Evolutionary conservation across 441 rosid genomes (phyloP).

Genomic region (Jatropha multifida): DNA sequence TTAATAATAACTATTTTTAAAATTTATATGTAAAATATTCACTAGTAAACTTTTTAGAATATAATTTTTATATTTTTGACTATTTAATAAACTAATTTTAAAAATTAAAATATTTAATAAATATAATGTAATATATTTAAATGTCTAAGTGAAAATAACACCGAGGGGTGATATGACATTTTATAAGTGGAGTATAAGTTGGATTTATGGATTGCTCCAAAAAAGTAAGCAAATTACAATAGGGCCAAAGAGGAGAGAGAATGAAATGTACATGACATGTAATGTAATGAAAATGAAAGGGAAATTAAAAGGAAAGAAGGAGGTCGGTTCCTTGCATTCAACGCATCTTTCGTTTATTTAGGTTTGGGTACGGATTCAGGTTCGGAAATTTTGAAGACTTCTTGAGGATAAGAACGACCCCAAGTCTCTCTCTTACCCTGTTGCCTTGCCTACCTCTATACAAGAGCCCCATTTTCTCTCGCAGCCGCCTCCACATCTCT

Average conservation of each 20-base stretch:
- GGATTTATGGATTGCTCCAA: too few relatives aligned
- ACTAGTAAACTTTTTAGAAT: too few relatives aligned
- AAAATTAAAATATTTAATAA: too few relatives aligned
- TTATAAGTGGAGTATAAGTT: too few relatives aligned
- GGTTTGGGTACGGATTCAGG: constrained; percentile 45
- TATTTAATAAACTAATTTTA: too few relatives aligned
- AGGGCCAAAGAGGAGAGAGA: constrained; percentile 19
- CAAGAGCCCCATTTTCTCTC: background rate
- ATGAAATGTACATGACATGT: background rate
- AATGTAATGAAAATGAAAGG: constrained; percentile 35
- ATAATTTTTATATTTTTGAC: too few relatives aligned
- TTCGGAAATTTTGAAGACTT: constrained; percentile 45
- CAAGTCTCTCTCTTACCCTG: background rate
- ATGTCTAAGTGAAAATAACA: too few relatives aligned
- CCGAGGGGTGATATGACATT: too few relatives aligned
- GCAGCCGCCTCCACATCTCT: constrained; percentile 5
- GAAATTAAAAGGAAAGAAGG: constrained; percentile 42
- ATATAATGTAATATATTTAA: too few relatives aligned
- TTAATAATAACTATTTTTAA: too few relatives aligned
- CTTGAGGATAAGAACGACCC: constrained; percentile 66
- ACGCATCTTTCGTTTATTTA: constrained; percentile 43
- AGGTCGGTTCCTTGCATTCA: constrained; percentile 68
- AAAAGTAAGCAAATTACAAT: constrained; percentile 12
- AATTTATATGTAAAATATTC: too few relatives aligned
- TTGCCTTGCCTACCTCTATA: background rate